Percentiles rank a stretch among this genome's conserved stretches.
These are phyloP conservation scores for Trichosporon inkin DNA, from an alignment of 1,284 basidiomycete species.

Conservation along the genomic window DNA sequence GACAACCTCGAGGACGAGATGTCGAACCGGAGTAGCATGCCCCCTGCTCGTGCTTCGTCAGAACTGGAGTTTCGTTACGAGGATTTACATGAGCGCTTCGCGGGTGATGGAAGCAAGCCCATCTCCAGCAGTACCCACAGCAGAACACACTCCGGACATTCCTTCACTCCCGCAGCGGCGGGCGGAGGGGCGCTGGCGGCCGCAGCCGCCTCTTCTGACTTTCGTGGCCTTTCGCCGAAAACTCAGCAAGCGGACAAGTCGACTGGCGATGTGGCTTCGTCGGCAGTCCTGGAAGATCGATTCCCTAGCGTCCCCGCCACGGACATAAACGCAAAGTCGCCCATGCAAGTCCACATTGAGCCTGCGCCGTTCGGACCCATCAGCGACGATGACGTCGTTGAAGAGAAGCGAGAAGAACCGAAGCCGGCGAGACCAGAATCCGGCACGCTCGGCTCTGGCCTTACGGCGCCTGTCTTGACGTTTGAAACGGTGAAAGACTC, in stretches of 20 bases:
- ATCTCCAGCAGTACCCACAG: not conserved
- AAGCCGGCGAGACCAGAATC: not conserved
- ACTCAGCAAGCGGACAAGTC: not conserved
- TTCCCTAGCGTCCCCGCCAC: constrained; percentile 5
- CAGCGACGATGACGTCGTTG: not conserved
- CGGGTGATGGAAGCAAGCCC: constrained; percentile 9
- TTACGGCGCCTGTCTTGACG: not conserved
- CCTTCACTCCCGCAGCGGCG: constrained; percentile 2
- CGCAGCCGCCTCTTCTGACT: constrained; percentile 10
- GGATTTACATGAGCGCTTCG: constrained; percentile 21
- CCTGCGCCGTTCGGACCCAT: constrained; percentile 29
- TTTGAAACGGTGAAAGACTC: constrained; percentile 8
- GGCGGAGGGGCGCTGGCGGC: constrained; percentile 1
- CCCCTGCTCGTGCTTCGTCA: constrained; percentile 20
- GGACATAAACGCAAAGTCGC: constrained; percentile 14
- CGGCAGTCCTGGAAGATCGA: not conserved
- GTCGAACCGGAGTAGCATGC: constrained; percentile 18
- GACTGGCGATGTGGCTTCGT: constrained; percentile 1
- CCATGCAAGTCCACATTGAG: constrained; percentile 41
- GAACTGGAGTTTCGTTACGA: constrained; percentile 25
- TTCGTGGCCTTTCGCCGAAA: constrained; percentile 10
- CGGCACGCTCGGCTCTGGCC: not conserved
- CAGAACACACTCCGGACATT: not conserved
- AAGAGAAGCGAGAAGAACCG: not conserved
- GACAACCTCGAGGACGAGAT: constrained; percentile 10